These are phyloP conservation scores for Zygosaccharomyces rouxii DNA, from an alignment of 805 yeast species.

Conservation along the genomic window DNA sequence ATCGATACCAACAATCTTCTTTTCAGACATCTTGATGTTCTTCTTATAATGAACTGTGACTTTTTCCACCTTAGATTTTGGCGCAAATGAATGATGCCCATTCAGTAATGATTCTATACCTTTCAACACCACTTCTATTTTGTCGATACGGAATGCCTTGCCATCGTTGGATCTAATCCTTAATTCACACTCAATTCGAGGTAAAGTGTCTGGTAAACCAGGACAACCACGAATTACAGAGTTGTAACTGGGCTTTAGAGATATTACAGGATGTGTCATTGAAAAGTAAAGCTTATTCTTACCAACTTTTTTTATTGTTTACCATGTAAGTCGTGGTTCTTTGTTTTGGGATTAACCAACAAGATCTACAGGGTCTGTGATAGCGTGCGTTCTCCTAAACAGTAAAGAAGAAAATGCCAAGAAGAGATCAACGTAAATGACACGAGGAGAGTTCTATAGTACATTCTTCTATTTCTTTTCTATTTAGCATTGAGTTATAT, in stretches of 20 bases:
- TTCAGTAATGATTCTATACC: constrained; percentile 47
- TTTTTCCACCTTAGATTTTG: constrained; percentile 26
- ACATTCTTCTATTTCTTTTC: not conserved
- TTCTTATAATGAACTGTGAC: constrained; percentile 33
- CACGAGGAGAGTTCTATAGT: not conserved
- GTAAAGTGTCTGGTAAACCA: constrained; percentile 58
- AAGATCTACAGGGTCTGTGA: constrained; percentile 1
- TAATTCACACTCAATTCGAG: constrained; percentile 54
- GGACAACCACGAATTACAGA: constrained; percentile 64
- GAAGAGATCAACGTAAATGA: not conserved
- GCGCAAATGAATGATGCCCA: constrained; percentile 18
- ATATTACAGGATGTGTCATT: constrained; percentile 33
- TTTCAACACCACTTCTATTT: constrained; percentile 45
- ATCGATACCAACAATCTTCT: constrained; percentile 50
- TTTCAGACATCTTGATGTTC: constrained; percentile 37
- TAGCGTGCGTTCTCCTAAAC: constrained; percentile 1
- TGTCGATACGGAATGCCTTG: constrained; percentile 43
- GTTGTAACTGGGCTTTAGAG: constrained; percentile 47
- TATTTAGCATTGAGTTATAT: not conserved
- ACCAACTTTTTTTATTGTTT: not conserved
- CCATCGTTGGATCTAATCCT: constrained; percentile 51
- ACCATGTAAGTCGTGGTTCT: not conserved
- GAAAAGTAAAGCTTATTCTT: not conserved
- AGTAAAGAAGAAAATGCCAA: not conserved
- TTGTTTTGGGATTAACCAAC: not conserved